phyloP scores from a whole-genome alignment of 2,329 filamentous ascomycete species.

The Pleoardoris graminearum region DNA sequence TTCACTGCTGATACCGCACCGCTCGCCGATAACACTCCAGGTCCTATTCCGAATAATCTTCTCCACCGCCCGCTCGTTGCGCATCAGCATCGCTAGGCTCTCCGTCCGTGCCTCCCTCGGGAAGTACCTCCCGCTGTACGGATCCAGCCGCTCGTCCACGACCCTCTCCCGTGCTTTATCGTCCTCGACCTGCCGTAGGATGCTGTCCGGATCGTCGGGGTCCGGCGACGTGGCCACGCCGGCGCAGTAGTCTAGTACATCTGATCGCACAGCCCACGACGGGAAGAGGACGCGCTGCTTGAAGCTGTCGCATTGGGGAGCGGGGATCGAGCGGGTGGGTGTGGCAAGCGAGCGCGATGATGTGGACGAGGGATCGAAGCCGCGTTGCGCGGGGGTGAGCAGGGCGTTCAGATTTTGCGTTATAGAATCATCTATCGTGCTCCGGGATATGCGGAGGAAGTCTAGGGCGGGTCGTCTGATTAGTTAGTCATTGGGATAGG shows the following conservation, averaged over 20 bases:
- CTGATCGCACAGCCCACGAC: slow-evolving; percentile 80
- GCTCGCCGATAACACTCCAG: slow-evolving; percentile 76
- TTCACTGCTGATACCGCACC: slow-evolving; percentile 64
- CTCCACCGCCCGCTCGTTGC: slow-evolving; percentile 77
- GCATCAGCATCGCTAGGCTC: slow-evolving; percentile 70
- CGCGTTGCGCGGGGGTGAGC: slow-evolving; percentile 69
- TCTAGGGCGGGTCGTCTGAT: slow-evolving; percentile 59
- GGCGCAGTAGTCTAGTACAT: slow-evolving; percentile 87
- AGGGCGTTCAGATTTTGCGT: slow-evolving; percentile 90
- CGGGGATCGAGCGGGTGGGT: slow-evolving; percentile 57
- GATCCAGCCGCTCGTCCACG: slow-evolving; percentile 87
- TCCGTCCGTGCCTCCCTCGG: slow-evolving; percentile 79
- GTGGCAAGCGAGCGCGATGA: slow-evolving; percentile 61
- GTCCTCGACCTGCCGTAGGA: slow-evolving; percentile 70
- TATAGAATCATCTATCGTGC: slow-evolving; percentile 89
- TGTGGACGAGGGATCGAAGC: slow-evolving; percentile 82
- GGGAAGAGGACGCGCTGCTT: slow-evolving; percentile 80
- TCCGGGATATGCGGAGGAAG: slow-evolving; percentile 84
- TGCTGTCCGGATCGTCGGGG: slow-evolving; percentile 78
- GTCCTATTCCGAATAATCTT: slow-evolving; percentile 78
- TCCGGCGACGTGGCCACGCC: slow-evolving; percentile 85
- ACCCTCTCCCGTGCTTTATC: slow-evolving; percentile 71
- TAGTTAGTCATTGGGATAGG: slow-evolving; percentile 38
- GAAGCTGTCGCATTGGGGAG: slow-evolving; percentile 69
- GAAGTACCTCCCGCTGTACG: slow-evolving; percentile 85